Conservation (phyloP, 805 yeast species). For the Kregervanrija delftensis region DNA sequence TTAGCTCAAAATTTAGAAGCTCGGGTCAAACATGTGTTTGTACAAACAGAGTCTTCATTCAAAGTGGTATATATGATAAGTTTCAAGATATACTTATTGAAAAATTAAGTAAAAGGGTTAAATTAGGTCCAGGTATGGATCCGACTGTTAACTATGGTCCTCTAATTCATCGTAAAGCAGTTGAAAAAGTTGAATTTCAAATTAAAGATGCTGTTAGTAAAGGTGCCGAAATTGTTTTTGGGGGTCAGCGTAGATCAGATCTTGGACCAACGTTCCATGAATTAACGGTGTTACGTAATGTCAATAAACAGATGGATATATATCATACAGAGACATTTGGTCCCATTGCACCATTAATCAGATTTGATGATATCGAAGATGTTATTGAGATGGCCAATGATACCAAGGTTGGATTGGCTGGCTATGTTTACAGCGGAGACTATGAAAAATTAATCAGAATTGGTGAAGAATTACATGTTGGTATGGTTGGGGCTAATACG, state of each 20-base stretch:
- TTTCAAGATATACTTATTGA: slow-evolving; percentile 43
- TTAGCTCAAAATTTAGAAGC: slow-evolving; percentile 62
- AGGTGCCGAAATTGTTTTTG: slow-evolving; percentile 54
- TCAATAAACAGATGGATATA: slow-evolving; percentile 48
- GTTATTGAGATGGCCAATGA: slow-evolving; percentile 52
- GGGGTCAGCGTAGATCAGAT: slow-evolving; percentile 51
- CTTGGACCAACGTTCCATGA: slow-evolving; percentile 62
- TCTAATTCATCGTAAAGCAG: slow-evolving; percentile 50
- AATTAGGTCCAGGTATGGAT: slow-evolving; percentile 58
- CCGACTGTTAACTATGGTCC: slow-evolving; percentile 65
- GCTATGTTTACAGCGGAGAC: slow-evolving; percentile 57
- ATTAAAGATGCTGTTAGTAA: slow-evolving; percentile 55
- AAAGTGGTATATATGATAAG: slow-evolving; percentile 51
- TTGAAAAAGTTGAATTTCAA: slow-evolving; percentile 50
- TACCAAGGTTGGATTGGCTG: slow-evolving; percentile 65
- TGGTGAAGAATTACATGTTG: slow-evolving; percentile 58
- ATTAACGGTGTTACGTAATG: slow-evolving; percentile 56
- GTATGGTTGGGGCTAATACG: slow-evolving; percentile 76
- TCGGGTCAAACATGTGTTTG: slow-evolving; percentile 80
- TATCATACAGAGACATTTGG: slow-evolving; percentile 69
- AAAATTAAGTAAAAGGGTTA: slow-evolving; percentile 34
- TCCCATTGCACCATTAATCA: slow-evolving; percentile 63
- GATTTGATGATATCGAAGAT: slow-evolving; percentile 46
- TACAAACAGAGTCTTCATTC: slow-evolving; percentile 64
- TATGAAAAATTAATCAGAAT: slow-evolving; percentile 44